Percentiles rank a stretch among this genome's conserved stretches.
phyloP scores from a whole-genome alignment of 2,329 filamentous ascomycete genomes.

The Lachnellula arida region DNA sequence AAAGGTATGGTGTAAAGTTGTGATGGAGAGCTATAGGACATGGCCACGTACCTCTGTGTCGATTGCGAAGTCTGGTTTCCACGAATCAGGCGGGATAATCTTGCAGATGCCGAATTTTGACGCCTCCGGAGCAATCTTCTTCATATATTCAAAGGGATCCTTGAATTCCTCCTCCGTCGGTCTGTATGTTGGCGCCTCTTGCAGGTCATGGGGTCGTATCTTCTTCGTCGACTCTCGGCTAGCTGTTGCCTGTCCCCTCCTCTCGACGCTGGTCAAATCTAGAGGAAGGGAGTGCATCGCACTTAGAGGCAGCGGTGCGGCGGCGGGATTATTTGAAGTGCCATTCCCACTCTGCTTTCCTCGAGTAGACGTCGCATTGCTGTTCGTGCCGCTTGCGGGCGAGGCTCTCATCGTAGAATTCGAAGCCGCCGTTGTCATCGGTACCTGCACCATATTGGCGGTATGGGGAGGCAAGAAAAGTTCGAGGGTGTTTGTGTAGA shows the following conservation, averaged over 20 bases:
- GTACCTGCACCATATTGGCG: constrained; percentile 31
- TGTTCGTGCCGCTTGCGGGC: constrained; percentile 24
- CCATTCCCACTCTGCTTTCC: constrained; percentile 26
- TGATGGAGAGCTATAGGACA: background rate
- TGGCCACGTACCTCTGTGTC: constrained; percentile 74
- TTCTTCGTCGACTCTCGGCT: constrained; percentile 72
- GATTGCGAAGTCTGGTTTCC: constrained; percentile 94
- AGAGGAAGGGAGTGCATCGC: constrained; percentile 49
- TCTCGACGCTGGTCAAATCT: constrained; percentile 85
- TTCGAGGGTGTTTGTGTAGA: background rate
- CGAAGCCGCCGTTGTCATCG: constrained; percentile 23
- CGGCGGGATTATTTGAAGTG: constrained; percentile 30
- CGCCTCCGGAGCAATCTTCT: constrained; percentile 84
- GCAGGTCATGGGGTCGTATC: constrained; percentile 74
- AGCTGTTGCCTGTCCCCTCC: constrained; percentile 75
- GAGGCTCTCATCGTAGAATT: constrained; percentile 30
- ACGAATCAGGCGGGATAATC: constrained; percentile 86
- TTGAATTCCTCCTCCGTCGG: constrained; percentile 93
- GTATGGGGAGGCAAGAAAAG: background rate
- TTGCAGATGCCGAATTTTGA: constrained; percentile 89
- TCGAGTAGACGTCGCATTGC: constrained; percentile 22
- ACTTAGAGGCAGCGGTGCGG: constrained; percentile 30
- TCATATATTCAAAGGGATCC: constrained; percentile 89
- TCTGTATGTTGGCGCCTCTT: constrained; percentile 84
- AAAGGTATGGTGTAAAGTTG: background rate